These are phyloP conservation scores for Suhomyces yuchorum DNA, from an alignment of 1,139 yeast genomes.

Conservation along the genomic window DNA sequence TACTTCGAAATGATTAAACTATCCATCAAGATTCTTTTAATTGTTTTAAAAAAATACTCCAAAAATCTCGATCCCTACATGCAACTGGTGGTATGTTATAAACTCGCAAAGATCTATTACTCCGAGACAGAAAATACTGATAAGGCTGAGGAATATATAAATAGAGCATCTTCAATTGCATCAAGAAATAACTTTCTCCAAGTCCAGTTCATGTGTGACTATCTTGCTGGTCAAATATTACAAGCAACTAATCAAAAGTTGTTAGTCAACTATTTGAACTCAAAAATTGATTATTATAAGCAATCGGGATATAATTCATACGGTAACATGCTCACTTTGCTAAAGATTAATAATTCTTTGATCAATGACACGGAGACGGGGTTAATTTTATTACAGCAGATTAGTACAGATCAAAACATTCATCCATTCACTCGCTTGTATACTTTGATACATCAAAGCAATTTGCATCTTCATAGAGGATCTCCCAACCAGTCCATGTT, in stretches of 20 bases:
- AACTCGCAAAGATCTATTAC: constrained; percentile 38
- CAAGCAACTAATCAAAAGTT: constrained; percentile 26
- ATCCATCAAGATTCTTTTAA: constrained; percentile 40
- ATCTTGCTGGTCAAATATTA: constrained; percentile 37
- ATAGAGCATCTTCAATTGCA: constrained; percentile 39
- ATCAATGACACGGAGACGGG: constrained; percentile 28
- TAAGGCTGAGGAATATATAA: constrained; percentile 43
- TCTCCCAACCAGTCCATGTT: constrained; percentile 24
- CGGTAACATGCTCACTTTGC: constrained; percentile 28
- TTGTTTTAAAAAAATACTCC: constrained; percentile 32
- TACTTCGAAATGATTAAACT: constrained; percentile 42
- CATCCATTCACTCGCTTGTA: constrained; percentile 24
- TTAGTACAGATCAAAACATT: constrained; percentile 18
- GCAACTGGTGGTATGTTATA: constrained; percentile 35
- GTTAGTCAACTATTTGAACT: constrained; percentile 32
- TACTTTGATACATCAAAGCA: constrained; percentile 25
- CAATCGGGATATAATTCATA: constrained; percentile 17
- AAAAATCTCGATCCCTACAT: constrained; percentile 29
- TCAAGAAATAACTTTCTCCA: constrained; percentile 27
- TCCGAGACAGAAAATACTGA: constrained; percentile 43
- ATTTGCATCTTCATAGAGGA: constrained; percentile 32
- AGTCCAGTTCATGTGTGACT: constrained; percentile 32
- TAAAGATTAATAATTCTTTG: constrained; percentile 33
- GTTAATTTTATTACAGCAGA: constrained; percentile 26
- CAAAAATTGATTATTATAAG: constrained; percentile 25